phyloP scores from a whole-genome alignment of 768 basidiomycete species.

The Coprinopsis strossmayeri region DNA sequence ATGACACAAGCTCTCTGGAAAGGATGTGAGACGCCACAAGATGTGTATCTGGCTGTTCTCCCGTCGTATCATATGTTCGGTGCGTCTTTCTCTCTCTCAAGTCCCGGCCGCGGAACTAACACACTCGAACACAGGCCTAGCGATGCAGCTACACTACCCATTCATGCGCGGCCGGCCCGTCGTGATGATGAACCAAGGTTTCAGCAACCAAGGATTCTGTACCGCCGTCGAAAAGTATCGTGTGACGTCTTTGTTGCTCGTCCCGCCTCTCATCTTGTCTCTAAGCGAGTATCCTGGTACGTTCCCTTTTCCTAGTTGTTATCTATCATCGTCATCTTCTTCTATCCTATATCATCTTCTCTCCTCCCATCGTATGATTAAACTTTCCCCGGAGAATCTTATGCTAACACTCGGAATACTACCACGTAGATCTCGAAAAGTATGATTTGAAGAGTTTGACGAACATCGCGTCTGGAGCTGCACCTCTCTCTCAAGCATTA shows the following conservation, averaged over 20 bases:
- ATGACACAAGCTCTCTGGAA: conserved; percentile 32
- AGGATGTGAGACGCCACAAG: conserved; percentile 24
- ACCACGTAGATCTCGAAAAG: conserved; percentile 33
- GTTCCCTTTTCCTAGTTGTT: too few relatives aligned
- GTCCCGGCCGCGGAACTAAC: neutral
- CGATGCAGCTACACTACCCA: conserved; percentile 39
- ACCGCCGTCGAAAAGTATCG: conserved; percentile 45
- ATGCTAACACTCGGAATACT: neutral
- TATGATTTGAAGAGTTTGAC: conserved; percentile 47
- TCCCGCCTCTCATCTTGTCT: conserved; percentile 60
- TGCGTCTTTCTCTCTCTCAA: conserved; percentile 7
- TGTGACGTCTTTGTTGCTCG: conserved; percentile 40
- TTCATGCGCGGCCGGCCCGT: conserved; percentile 31
- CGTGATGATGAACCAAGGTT: conserved; percentile 40
- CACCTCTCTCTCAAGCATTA: conserved; percentile 52
- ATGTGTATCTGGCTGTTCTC: conserved; percentile 43
- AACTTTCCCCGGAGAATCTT: neutral
- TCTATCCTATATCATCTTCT: too few relatives aligned
- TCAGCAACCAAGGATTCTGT: conserved; percentile 48
- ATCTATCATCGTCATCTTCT: too few relatives aligned
- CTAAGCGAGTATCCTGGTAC: conserved; percentile 43
- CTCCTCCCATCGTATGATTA: too few relatives aligned
- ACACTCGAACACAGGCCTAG: conserved; percentile 22
- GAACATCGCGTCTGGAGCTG: conserved; percentile 52
- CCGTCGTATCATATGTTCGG: conserved; percentile 30